Percentiles rank a stretch among this genome's conserved stretches.
Conservation (phyloP, 495 filamentous ascomycete genomes). For the Penicillium cosmopolitanum region DNA sequence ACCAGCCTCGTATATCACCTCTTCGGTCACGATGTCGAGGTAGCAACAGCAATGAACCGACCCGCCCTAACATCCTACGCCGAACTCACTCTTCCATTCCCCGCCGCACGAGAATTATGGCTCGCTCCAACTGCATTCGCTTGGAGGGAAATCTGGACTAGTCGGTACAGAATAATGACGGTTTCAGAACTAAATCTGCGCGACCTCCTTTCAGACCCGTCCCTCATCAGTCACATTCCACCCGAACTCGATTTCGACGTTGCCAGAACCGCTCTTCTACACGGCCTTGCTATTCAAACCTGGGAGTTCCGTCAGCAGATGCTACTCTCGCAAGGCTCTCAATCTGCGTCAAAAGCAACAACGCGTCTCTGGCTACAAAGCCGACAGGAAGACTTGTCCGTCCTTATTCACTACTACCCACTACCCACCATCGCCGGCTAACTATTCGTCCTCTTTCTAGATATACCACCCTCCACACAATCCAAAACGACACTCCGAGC, state of each 20-base stretch:
- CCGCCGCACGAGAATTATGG: conserved; percentile 57
- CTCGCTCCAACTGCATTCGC: conserved; percentile 51
- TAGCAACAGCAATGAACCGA: conserved; percentile 56
- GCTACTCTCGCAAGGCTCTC: conserved; percentile 14
- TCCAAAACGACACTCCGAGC: conserved; percentile 9
- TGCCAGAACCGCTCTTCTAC: conserved; percentile 48
- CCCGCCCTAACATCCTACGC: conserved; percentile 58
- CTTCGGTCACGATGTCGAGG: conserved; percentile 58
- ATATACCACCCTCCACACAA: conserved; percentile 10
- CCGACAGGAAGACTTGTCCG: conserved; percentile 31
- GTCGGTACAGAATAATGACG: conserved; percentile 21
- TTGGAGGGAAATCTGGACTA: conserved; percentile 53
- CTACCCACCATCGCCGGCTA: not conserved
- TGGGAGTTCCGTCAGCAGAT: conserved; percentile 33
- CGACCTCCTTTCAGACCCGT: conserved; percentile 25
- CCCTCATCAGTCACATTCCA: conserved; percentile 18
- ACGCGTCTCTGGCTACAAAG: conserved; percentile 32
- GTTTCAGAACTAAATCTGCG: conserved; percentile 15
- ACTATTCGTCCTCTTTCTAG: conserved; percentile 2
- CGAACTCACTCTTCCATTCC: conserved; percentile 60
- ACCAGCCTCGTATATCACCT: conserved; percentile 56
- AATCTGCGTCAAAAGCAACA: conserved; percentile 14
- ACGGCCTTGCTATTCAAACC: conserved; percentile 28
- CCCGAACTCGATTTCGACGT: conserved; percentile 47
- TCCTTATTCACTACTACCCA: not conserved